Evolutionary conservation across 108 stramenopile species (phyloP).

Genomic region (Ochromonas danica): DNA sequence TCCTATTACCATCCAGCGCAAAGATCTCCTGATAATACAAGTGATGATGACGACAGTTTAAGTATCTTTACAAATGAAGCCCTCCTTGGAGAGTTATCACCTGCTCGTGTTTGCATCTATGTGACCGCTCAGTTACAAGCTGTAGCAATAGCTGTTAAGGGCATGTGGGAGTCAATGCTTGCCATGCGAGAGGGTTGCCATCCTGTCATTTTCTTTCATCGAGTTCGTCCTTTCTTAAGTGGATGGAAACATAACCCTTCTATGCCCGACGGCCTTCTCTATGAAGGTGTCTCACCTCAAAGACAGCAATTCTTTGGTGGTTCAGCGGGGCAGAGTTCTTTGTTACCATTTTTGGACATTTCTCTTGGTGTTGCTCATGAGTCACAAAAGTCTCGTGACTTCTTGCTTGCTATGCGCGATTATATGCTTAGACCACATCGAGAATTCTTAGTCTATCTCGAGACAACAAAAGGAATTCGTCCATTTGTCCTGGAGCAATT

Average conservation of each 20-base stretch:
- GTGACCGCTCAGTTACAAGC: slow-evolving; percentile 17
- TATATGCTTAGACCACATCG: slow-evolving; percentile 32
- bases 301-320: slow-evolving; percentile 8
- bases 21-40: neutral
- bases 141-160: slow-evolving; percentile 33
- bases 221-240: slow-evolving; percentile 48
- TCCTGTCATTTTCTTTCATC: slow-evolving; percentile 52
- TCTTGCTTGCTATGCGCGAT: slow-evolving; percentile 26
- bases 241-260: slow-evolving; percentile 53
- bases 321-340: slow-evolving; percentile 4
- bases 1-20: too few species aligned
- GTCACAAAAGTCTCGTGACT: slow-evolving; percentile 2
- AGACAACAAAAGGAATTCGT: neutral
- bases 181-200: slow-evolving; percentile 52
- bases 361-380: slow-evolving; percentile 24
- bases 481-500: neutral
- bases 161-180: slow-evolving; percentile 42
- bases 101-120: neutral
- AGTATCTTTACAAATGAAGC: neutral
- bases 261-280: slow-evolving; percentile 45
- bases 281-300: slow-evolving; percentile 34
- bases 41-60: neutral
- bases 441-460: slow-evolving; percentile 29
- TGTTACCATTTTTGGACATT: slow-evolving; percentile 31
- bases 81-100: neutral